These are phyloP conservation scores for Auricularia heimuer DNA, from an alignment of 768 basidiomycete genomes.

Conservation along the genomic window DNA sequence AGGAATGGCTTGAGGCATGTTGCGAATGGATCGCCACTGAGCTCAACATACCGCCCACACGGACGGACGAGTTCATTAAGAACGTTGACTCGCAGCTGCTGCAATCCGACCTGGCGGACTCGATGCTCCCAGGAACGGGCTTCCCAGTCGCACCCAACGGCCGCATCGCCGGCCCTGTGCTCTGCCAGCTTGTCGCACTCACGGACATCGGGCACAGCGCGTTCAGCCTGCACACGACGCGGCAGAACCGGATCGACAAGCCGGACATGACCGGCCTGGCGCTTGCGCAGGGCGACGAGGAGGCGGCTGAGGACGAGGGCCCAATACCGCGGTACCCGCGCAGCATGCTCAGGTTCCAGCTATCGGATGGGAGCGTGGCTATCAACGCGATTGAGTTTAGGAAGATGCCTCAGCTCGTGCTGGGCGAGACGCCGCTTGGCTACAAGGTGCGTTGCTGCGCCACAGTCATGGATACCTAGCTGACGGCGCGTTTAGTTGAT, in stretches of 20 bases:
- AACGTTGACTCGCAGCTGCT: slow-evolving; percentile 59
- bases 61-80: slow-evolving; percentile 43
- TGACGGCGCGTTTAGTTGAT: slow-evolving; percentile 39
- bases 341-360: slow-evolving; percentile 62
- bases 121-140: slow-evolving; percentile 61
- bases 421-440: slow-evolving; percentile 73
- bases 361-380: slow-evolving; percentile 66
- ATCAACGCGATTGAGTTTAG: slow-evolving; percentile 75
- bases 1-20: slow-evolving; percentile 1
- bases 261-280: slow-evolving; percentile 45
- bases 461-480: background rate
- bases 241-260: slow-evolving; percentile 55
- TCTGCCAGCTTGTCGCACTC: slow-evolving; percentile 69
- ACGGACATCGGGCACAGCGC: slow-evolving; percentile 82
- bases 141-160: slow-evolving; percentile 34
- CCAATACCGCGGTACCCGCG: slow-evolving; percentile 76
- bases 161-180: slow-evolving; percentile 39
- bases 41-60: slow-evolving; percentile 35
- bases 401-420: slow-evolving; percentile 47
- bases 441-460: slow-evolving; percentile 51
- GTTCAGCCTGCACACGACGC: slow-evolving; percentile 62
- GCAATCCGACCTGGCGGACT: slow-evolving; percentile 61
- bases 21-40: slow-evolving; percentile 11
- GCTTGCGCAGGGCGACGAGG: slow-evolving; percentile 40
- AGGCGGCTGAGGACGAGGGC: slow-evolving; percentile 51